Evolutionary conservation across 2,329 filamentous ascomycete genomes (phyloP).

Genomic region (Pseudogymnoascus sp.): DNA sequence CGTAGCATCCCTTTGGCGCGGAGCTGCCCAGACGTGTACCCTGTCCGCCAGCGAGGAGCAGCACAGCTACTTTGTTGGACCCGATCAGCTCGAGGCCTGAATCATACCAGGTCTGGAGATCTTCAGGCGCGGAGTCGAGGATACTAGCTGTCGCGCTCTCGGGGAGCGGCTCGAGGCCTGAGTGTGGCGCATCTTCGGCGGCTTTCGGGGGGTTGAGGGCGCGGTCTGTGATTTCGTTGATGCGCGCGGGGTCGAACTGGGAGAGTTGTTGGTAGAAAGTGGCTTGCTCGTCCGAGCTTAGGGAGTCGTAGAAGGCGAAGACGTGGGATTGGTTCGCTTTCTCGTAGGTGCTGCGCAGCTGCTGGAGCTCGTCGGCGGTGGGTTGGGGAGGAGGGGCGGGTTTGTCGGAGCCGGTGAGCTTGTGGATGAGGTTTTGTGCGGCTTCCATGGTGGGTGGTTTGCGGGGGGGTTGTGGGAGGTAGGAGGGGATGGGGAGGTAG

Average conservation of each 20-base stretch:
- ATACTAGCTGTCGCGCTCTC: slow-evolving; percentile 81
- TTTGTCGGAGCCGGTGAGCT: slow-evolving; percentile 32
- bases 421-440: slow-evolving; percentile 40
- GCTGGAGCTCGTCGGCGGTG: slow-evolving; percentile 33
- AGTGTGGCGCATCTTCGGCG: slow-evolving; percentile 29
- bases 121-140: slow-evolving; percentile 72
- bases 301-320: slow-evolving; percentile 78
- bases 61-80: slow-evolving; percentile 67
- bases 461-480: background rate
- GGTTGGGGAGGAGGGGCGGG: slow-evolving; percentile 27
- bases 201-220: slow-evolving; percentile 68
- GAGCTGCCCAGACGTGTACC: slow-evolving; percentile 91
- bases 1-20: slow-evolving; percentile 92
- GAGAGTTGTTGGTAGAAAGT: slow-evolving; percentile 73
- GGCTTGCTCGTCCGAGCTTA: slow-evolving; percentile 65
- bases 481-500: background rate
- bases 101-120: slow-evolving; percentile 79
- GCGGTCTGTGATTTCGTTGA: slow-evolving; percentile 78
- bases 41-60: slow-evolving; percentile 95
- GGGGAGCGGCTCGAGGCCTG: slow-evolving; percentile 73
- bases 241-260: slow-evolving; percentile 72
- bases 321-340: slow-evolving; percentile 73
- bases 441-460: slow-evolving; percentile 22
- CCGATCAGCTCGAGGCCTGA: slow-evolving; percentile 57
- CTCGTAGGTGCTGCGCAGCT: slow-evolving; percentile 62